Evolutionary conservation across 495 filamentous ascomycete species (phyloP), one percentile per base, ranked within the genome.

Genomic region (Ascodesmis nigricans): DNA sequence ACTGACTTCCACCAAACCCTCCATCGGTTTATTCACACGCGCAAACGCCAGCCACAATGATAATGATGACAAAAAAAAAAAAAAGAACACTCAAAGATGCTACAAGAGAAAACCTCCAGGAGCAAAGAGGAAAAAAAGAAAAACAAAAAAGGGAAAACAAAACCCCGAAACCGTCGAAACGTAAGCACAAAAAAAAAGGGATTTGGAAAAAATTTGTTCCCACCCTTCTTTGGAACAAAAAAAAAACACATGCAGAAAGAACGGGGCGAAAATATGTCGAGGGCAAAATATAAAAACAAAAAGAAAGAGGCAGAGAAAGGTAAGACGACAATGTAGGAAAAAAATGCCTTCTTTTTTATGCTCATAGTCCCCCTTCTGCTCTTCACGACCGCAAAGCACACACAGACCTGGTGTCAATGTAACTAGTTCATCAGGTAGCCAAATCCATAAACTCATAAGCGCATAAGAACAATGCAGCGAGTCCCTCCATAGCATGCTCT

Each of bases 341-440:
- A n/a, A n/a, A n/a, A n/a, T n/a, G n/a, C n/a, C n/a, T n/a, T n/a
- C n/a, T 40, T 46, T n/a, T 46, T 46, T 14, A 46, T 24, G 27
- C 45, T 46, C 34, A 46, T 26, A 25, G 45, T 42, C 29, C 45
- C 45, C 22, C n/a, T n/a, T n/a, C n/a, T n/a, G n/a, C n/a, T n/a
- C n/a, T n/a, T n/a, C n/a, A n/a, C n/a, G n/a, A n/a, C n/a, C n/a
- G n/a, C n/a, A n/a, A n/a, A n/a, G n/a, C n/a, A n/a, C n/a, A n/a
- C n/a, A n/a, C n/a, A n/a, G n/a, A n/a, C n/a, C n/a, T n/a, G n/a
- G n/a, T n/a, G n/a, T n/a, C n/a, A n/a, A n/a, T n/a, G n/a, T n/a
- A n/a, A n/a, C n/a, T n/a, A n/a, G n/a, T n/a, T n/a, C n/a, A n/a
- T n/a, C n/a, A n/a, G n/a, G n/a, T n/a, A n/a, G n/a, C n/a, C n/a